Percentiles rank a stretch among this genome's conserved stretches.
Evolutionary conservation across 1,284 basidiomycete genomes (phyloP).

Genomic region (Athelia psychrophila): DNA sequence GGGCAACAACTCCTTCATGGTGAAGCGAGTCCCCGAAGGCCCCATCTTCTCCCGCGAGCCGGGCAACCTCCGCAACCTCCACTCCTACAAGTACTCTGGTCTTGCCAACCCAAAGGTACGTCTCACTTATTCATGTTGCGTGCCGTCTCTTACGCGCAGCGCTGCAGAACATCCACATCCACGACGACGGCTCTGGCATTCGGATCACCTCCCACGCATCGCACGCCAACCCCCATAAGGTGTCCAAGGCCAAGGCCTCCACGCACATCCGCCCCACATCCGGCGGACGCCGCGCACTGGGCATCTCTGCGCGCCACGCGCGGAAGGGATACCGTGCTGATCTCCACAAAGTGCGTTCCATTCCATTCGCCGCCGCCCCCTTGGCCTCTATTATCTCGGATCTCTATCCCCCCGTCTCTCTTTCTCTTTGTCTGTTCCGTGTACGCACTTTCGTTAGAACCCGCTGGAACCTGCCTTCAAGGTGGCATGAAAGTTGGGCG

Average conservation of each 20-base stretch:
- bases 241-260: constrained; percentile 45
- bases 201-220: constrained; percentile 70
- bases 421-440: constrained; percentile 14
- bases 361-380: constrained; percentile 1
- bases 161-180: constrained; percentile 64
- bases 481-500: constrained; percentile 72
- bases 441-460: constrained; percentile 54
- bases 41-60: constrained; percentile 82
- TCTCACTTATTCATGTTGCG: background rate
- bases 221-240: constrained; percentile 55
- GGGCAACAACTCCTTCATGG: constrained; percentile 84
- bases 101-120: constrained; percentile 79
- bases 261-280: constrained; percentile 68
- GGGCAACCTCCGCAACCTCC: constrained; percentile 83
- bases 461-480: constrained; percentile 62
- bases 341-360: constrained; percentile 70
- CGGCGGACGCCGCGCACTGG: constrained; percentile 71
- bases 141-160: background rate
- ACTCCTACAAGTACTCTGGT: constrained; percentile 89
- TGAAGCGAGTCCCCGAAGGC: constrained; percentile 71
- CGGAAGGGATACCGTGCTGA: constrained; percentile 83
- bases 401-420: constrained; percentile 2
- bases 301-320: constrained; percentile 65
- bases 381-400: constrained; percentile 9
- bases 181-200: constrained; percentile 58